A percentile compares a stretch with the other conserved stretches of the same genome.
These are phyloP conservation scores for Spencermartinsiella europaea DNA, from an alignment of 805 yeast genomes.

Conservation along the genomic window DNA sequence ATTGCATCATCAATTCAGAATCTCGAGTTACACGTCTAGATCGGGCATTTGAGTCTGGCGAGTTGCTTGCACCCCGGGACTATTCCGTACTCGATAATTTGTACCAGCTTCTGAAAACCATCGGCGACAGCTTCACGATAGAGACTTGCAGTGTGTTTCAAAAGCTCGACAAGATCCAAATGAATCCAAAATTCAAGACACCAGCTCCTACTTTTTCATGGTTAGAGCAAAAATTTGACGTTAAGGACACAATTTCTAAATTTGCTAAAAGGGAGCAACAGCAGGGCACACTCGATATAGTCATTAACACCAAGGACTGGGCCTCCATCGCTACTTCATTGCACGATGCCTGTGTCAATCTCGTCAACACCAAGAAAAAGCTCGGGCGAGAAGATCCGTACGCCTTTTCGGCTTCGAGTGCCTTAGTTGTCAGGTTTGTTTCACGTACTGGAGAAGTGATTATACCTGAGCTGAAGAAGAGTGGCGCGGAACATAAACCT, in stretches of 20 bases:
- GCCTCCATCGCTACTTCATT: constrained; percentile 13
- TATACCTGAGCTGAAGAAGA: background rate
- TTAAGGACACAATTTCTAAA: constrained; percentile 8
- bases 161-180: background rate
- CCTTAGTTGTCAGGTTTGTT: constrained; percentile 14
- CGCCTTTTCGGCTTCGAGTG: constrained; percentile 11
- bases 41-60: constrained; percentile 12
- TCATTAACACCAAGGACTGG: constrained; percentile 20
- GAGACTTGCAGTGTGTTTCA: constrained; percentile 1
- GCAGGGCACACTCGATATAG: constrained; percentile 9
- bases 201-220: constrained; percentile 1
- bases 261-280: constrained; percentile 7
- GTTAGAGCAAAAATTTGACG: constrained; percentile 4
- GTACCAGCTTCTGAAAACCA: constrained; percentile 7
- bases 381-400: constrained; percentile 17
- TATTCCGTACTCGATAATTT: constrained; percentile 4
- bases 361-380: constrained; percentile 14
- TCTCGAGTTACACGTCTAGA: constrained; percentile 14
- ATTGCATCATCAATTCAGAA: constrained; percentile 18
- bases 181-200: constrained; percentile 4
- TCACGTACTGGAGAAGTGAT: constrained; percentile 16
- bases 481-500: too few relatives aligned
- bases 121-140: constrained; percentile 15
- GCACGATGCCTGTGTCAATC: constrained; percentile 13
- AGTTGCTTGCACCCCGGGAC: constrained; percentile 17